Evolutionary conservation across 1,139 yeast genomes (phyloP), one percentile per base, ranked within the genome.

Genomic region (Blastobotrys capitulatus): DNA sequence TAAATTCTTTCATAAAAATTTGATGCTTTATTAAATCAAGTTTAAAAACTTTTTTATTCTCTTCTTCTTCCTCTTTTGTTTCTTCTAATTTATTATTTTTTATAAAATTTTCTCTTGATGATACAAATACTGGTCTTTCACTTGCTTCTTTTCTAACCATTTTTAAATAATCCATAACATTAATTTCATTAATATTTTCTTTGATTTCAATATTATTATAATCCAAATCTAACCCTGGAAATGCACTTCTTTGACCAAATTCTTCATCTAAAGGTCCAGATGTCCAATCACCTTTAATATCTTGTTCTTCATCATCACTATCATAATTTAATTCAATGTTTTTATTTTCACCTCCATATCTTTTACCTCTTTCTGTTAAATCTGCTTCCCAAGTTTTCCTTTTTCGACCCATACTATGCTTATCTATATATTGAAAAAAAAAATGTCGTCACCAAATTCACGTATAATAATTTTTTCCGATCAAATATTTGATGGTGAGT

Each of bases 221-320:
- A 9, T 13, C 7, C 2, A 6, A 3, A 5, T 42, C 42, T 16
- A 43, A 12, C 4, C 69, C 52, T 0, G 77, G 78, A 42, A 74
- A 71, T 22, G 75, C 77, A 25, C 70, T 52, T 18, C 74, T 54
- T 57, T 74, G 77, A 4, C 77, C 77, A 49, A 67, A 63, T 7
- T 60, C 54, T 1, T 67, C 68, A 52, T 74, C 76, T 22, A 73
- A 10, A 6, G 58, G 58, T 20, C 62, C 62, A 2, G 55, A 38
- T 8, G 60, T 58, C 16, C 15, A 16, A 16, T 38, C 43, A 13
- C 12, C 13, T 6, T 29, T 3, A 9, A 29, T 22, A 4, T 22
- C 25, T 2, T 25, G 32, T 16, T 42, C 49, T n/a, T 34, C 43
- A 3, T 38, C 20, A 6, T 38, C 46, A 15, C 41, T 42, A n/a